Conservation (phyloP, 2,329 filamentous ascomycete genomes). For the Cordyceps javanica region DNA sequence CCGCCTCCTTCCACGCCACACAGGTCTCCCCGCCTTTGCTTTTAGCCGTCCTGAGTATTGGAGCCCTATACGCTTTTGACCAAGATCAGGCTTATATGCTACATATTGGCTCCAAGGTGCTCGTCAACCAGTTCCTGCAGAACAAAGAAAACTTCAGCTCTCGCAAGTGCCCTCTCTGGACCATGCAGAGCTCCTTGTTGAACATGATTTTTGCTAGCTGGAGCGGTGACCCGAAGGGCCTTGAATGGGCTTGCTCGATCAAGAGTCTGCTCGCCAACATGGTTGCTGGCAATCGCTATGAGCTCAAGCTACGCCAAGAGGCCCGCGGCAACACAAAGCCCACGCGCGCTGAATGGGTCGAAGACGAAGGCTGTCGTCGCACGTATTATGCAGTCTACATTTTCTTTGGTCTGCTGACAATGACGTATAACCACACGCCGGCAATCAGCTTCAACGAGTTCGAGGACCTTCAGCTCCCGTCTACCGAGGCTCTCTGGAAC, state of each 20-base stretch:
- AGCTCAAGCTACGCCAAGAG: slow-evolving; percentile 88
- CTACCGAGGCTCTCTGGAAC: slow-evolving; percentile 92
- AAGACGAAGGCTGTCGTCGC: slow-evolving; percentile 91
- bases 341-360: slow-evolving; percentile 85
- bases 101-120: slow-evolving; percentile 93
- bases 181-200: slow-evolving; percentile 91
- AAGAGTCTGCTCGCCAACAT: slow-evolving; percentile 97
- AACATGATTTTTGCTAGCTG: slow-evolving; percentile 99
- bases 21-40: slow-evolving; percentile 76
- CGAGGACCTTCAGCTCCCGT: slow-evolving; percentile 84
- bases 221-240: slow-evolving; percentile 94
- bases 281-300: slow-evolving; percentile 95
- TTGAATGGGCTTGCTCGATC: slow-evolving; percentile 98
- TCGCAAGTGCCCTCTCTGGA: slow-evolving; percentile 93
- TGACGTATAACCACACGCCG: slow-evolving; percentile 97
- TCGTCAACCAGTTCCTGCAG: slow-evolving; percentile 94
- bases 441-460: slow-evolving; percentile 99
- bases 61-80: slow-evolving; percentile 93
- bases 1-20: slow-evolving; percentile 79
- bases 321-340: slow-evolving; percentile 71
- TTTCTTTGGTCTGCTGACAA: slow-evolving; percentile 90
- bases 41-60: slow-evolving; percentile 87
- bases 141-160: slow-evolving; percentile 99
- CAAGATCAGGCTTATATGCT: slow-evolving; percentile 95
- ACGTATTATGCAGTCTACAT: slow-evolving; percentile 99